Evolutionary conservation across 2,329 filamentous ascomycete genomes (phyloP), one percentile per base, ranked within the genome.

Genomic region (Monosporascus sp.): DNA sequence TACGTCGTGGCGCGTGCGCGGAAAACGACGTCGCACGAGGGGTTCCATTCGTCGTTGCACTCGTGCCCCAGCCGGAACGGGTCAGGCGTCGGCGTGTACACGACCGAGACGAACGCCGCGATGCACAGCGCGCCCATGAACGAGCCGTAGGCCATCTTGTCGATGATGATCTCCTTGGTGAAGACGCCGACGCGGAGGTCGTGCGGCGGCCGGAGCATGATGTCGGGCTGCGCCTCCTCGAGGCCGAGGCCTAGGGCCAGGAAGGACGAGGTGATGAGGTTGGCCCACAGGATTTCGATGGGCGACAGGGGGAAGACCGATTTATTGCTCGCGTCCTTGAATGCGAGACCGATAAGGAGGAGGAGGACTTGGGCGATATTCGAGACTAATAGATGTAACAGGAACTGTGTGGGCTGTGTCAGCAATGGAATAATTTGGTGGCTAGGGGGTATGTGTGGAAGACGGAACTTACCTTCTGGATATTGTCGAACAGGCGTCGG

Each of bases 201-300:
- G 57, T 86, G 84, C 7, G 87, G 87, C 2, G 85, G 83, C 0
- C 86, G 82, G 6, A 74, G 67, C 64, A 89, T 81, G 56, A 90
- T 82, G 65, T 89, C 86, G 0, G 84, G 81, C 35, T 84, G 79
- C 0, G 85, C 85, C 53, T 84, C 78, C 64, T 90, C 87, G 55
- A 89, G 81, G 6, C 87, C 87, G 0, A 91, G 77, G 51, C 87
- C 87, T 61, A 90, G 82, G 43, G 87, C 87, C 1, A 88, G 78
- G 60, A 88, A 81, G 7, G 83, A 87, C 1, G 84, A 88, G 1
- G 87, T 90, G 51, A 89, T 80, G 63, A 90, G 82, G 65, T 89
- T 90, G 57, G 87, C 85, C 87, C 87, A 90, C 35, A 90, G 78
- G 62, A 89, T 88, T 64, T 90, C 86, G 4, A 90, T 78, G 0